Evolutionary conservation across 2,329 filamentous ascomycete genomes (phyloP), one percentile per base, ranked within the genome.

Genomic region (Nigrospora osmanthi): DNA sequence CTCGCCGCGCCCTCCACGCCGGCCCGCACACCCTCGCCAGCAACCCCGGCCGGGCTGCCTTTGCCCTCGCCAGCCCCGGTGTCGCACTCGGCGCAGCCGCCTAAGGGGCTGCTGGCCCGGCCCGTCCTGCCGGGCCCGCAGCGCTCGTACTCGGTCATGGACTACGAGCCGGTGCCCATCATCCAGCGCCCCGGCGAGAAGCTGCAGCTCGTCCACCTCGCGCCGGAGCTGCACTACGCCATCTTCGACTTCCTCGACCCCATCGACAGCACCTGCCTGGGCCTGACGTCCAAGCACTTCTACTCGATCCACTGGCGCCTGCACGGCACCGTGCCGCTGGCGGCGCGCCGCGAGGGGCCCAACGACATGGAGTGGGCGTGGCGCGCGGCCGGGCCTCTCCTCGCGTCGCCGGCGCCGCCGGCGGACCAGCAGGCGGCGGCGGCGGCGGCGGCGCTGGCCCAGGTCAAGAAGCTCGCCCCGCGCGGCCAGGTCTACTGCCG

Each of bases 331-430:
- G 72, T 83, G n/a, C 66, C 76, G 11, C 70, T 83, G 14, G 73
- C 72, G 15, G 71, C 71, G 39, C 72, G 78, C 13, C 78, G 80
- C 38, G 59, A 68, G 7, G 80, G 80, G 1, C 80, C 80, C 44
- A 83, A 83, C 60, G 72, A 78, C 51, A 70, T 80, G 56, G 80
- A 83, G 57, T 80, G 76, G 70, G 78, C 78, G 38, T 83, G 79
- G 78, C 73, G 78, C 49, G 65, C 75, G 42, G 75, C 77, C 3
- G 71, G 72, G 1, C 66, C 66, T 12, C 64, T 73, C 2, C 33
- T 42, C n/a, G 56, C 71, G 53, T 67, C 39, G 58, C 59, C 46
- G 57, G 46, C 28, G 44, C 31, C 28, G 44, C 31, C 42, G 14
- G 46, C 32, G 13, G 42, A 44, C 10, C 38, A 34, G 28, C 48